Evolutionary conservation across 2,329 filamentous ascomycete species (phyloP).

Genomic region (Epichloe coenophiala): DNA sequence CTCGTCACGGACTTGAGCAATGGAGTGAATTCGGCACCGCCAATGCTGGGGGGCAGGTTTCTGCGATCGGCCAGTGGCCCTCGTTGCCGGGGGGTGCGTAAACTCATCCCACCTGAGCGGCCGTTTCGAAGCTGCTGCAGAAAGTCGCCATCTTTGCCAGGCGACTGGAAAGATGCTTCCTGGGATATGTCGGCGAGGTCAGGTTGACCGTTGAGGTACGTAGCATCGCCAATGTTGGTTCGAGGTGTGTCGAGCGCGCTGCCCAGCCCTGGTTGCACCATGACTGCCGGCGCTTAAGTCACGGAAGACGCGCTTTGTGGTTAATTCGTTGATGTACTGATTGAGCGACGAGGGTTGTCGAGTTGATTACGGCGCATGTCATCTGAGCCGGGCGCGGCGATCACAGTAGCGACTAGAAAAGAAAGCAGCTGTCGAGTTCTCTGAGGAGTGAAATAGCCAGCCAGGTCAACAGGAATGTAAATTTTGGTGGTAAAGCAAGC

Average conservation of each 20-base stretch:
- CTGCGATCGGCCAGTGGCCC: slow-evolving; percentile 57
- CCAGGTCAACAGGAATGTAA: neutral
- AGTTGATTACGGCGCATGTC: neutral
- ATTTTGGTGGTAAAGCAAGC: slow-evolving; percentile 5
- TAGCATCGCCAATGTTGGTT: slow-evolving; percentile 73
- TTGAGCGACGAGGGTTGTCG: neutral
- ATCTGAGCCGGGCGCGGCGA: neutral
- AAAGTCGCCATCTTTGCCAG: slow-evolving; percentile 54
- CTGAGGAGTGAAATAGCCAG: neutral
- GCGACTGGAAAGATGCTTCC: slow-evolving; percentile 76
- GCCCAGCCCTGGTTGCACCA: slow-evolving; percentile 51
- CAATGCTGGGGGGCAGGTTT: slow-evolving; percentile 52
- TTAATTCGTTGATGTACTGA: neutral
- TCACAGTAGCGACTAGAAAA: neutral
- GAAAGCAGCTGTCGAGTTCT: neutral
- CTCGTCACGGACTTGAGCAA: slow-evolving; percentile 69
- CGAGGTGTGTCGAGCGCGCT: slow-evolving; percentile 69
- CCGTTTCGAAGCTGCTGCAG: slow-evolving; percentile 62
- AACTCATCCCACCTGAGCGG: slow-evolving; percentile 38
- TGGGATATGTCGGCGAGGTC: slow-evolving; percentile 70
- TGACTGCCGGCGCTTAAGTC: slow-evolving; percentile 19
- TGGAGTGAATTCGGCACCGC: slow-evolving; percentile 79
- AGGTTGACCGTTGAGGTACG: slow-evolving; percentile 55
- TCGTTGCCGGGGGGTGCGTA: slow-evolving; percentile 61
- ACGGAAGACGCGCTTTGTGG: neutral